A percentile compares a stretch with the other conserved stretches of the same genome.
Evolutionary conservation across 768 basidiomycete genomes (phyloP).

Genomic region (Macrolepiota dolichaula): DNA sequence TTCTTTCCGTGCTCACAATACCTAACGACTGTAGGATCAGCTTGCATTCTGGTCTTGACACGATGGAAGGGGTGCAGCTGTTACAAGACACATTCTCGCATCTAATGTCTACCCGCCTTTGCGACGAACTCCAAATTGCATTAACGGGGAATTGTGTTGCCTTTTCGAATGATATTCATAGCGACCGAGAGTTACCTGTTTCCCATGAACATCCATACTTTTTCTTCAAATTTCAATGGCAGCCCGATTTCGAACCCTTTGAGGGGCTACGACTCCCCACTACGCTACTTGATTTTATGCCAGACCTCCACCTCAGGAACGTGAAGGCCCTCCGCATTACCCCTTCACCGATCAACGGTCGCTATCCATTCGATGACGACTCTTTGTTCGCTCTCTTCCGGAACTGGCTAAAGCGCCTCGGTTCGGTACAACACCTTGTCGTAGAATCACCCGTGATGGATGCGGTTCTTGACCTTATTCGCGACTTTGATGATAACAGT

Average conservation of each 20-base stretch:
- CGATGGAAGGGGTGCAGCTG: background rate
- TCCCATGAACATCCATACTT: background rate
- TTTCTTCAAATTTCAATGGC: slow-evolving; percentile 5
- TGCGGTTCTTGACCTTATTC: background rate
- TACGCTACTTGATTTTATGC: background rate
- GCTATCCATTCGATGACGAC: background rate
- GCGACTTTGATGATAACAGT: background rate
- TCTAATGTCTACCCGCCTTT: background rate
- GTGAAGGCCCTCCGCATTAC: background rate
- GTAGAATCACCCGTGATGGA: background rate
- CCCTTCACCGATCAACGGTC: background rate
- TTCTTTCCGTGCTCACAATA: background rate
- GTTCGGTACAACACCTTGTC: background rate
- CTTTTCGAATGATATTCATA: background rate
- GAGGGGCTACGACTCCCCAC: background rate
- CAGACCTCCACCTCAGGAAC: background rate
- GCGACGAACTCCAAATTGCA: background rate
- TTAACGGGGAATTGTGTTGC: background rate
- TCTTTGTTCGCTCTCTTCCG: background rate
- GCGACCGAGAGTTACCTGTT: background rate
- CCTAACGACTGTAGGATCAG: background rate
- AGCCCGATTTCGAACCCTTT: background rate
- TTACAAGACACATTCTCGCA: background rate
- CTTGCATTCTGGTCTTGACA: background rate
- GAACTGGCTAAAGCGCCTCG: background rate